Base-by-base conservation (phyloP, 2,329 filamentous ascomycete species). In the Botrytis byssoidea region DNA sequence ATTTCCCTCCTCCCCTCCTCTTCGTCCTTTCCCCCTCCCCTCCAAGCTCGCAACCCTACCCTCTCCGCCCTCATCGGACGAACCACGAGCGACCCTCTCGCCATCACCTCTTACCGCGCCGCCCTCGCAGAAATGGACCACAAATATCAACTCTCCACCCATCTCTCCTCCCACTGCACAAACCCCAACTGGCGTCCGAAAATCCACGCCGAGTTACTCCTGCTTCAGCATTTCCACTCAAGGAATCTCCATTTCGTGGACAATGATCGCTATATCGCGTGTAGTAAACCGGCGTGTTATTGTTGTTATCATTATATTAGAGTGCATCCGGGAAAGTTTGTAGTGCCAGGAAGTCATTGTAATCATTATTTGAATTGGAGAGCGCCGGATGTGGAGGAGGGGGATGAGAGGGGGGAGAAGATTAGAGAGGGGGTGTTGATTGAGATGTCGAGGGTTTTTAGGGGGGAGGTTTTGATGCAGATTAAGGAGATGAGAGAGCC, bases 21-120 rank as follows among this genome's bases (percentile, higher is more conserved):
- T 51, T 25, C 22, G 6, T 25, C 46, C 22, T 51, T 25, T 10
- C 46, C 22, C 22, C 46, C 46, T 25, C 46, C 46, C 22, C 48
- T 51, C 12, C 48, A 51, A 51, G 48, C 25, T 4, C 48, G 48
- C 22, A 51, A 51, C 12, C 48, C 48, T 7, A 51, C 48, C 1
- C 48, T 73, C 20, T 40, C 22, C 32, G 61, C 51, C 5, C 68
- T 75, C 12, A 42, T 59, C 7, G 61, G 64, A 2, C 48, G 73
- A 35, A 69, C 71, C 32, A 57, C 51, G 32, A 25, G 40, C 25
- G 70, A 73, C 12, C 29, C 37, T 16, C 18, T 18, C 20, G 20
- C 98, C 98, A 84, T 93, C 97, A 79, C 98, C 89, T 80, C 98
- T 87, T 84, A 98, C 95, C 71, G 95, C 95, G 75, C 95, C 95